Percentiles rank a stretch among this genome's conserved stretches.
Evolutionary conservation across 352 stramenopile species (phyloP).

Genomic region (Globisporangium radiosum): DNA sequence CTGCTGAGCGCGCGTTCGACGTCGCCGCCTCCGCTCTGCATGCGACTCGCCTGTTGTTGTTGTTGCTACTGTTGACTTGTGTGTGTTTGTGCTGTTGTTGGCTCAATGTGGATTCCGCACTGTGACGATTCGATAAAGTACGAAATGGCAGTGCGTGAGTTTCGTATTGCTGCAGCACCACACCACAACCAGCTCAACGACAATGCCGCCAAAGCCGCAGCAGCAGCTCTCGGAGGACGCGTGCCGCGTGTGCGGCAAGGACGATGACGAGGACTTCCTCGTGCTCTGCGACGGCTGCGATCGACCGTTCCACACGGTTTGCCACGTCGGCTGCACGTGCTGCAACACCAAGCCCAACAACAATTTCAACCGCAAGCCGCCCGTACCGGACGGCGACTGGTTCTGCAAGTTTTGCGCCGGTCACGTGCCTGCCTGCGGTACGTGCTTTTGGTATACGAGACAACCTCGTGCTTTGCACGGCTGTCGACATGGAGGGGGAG

Average conservation of each 20-base stretch:
- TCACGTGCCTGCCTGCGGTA: slow-evolving; percentile 42
- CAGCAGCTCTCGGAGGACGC: slow-evolving; percentile 49
- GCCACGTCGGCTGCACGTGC: slow-evolving; percentile 69
- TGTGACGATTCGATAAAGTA: background rate
- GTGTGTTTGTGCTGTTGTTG: background rate
- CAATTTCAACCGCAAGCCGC: slow-evolving; percentile 68
- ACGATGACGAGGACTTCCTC: slow-evolving; percentile 71
- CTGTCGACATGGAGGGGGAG: background rate
- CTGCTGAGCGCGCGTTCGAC: slow-evolving; percentile 74
- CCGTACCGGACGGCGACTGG: slow-evolving; percentile 77
- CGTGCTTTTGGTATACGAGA: background rate
- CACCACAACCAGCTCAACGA: too few species aligned
- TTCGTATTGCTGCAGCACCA: too few species aligned
- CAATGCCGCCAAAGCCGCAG: slow-evolving; percentile 11
- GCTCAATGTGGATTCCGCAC: too few species aligned
- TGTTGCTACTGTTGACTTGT: background rate
- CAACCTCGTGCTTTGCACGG: background rate
- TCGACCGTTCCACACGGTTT: slow-evolving; percentile 65
- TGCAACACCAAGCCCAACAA: slow-evolving; percentile 72
- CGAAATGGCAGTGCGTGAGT: too few species aligned
- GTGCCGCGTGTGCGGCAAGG: slow-evolving; percentile 73
- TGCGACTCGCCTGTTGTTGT: slow-evolving; percentile 5
- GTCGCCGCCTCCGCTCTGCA: slow-evolving; percentile 44
- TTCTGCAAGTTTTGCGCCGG: slow-evolving; percentile 84
- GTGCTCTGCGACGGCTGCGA: slow-evolving; percentile 81